Base-by-base conservation (phyloP, 768 basidiomycete genomes). In the Naganishia friedmannii region DNA sequence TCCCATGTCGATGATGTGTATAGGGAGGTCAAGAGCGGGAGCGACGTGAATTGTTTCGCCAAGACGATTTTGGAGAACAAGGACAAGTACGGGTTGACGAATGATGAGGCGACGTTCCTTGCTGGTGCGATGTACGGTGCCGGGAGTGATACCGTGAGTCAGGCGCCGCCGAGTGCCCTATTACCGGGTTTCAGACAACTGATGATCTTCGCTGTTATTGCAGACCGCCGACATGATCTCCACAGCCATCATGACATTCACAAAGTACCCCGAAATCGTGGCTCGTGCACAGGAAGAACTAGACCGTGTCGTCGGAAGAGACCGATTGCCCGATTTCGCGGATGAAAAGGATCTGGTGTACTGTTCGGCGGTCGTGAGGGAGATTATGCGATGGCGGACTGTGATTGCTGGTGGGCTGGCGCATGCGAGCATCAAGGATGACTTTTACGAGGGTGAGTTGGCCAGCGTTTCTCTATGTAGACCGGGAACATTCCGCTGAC, bases 111-210 rank as follows among this genome's bases (percentile, higher is more conserved):
- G 31, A 85, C 87, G 0, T 89, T 88, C 75, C 84, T 89, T 29
- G 85, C 86, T 0, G 88, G 88, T 0, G 84, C 84, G 46, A 85
- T 89, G 79, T 89, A 87, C 70, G 88, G 88, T 29, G 88, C 87
- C 39, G 88, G 88, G 17, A 85, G 86, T 0, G 88, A 88, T 72
- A 88, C 88, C 17, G 83, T 83, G 66, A 46, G 81, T 75, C 6
- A n/a, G 42, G 21, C 13, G 3, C 46, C 1, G 17, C 54, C 12
- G n/a, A n/a, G n/a, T n/a, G n/a, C n/a, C n/a, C n/a, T n/a, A n/a
- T n/a, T n/a, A n/a, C n/a, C n/a, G n/a, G n/a, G n/a, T n/a, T n/a
- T n/a, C n/a, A n/a, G n/a, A n/a, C n/a, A 31, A 3, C 29, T 66
- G 32, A 51, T 26, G n/a, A 12, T 5, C n/a, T 17, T 3, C 29